Evolutionary conservation across 2,329 filamentous ascomycete genomes (phyloP).

Genomic region (Aspergillus texensis): DNA sequence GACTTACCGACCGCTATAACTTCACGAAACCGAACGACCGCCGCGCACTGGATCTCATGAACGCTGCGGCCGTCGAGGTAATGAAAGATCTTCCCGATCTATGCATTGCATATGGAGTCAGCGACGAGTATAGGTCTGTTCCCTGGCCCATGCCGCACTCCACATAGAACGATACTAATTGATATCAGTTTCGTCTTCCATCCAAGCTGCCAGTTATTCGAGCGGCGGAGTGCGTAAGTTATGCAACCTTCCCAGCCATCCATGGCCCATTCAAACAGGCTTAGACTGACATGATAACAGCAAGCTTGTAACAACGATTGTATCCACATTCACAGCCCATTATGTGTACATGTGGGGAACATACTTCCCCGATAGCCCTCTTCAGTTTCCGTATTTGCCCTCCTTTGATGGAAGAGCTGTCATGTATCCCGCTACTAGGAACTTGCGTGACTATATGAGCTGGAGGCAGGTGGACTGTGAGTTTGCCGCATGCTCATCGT

Average conservation of each 20-base stretch:
- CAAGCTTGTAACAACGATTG: slow-evolving; percentile 87
- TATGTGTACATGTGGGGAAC: slow-evolving; percentile 81
- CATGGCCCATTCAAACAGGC: neutral
- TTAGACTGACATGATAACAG: slow-evolving; percentile 47
- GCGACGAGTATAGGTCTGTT: slow-evolving; percentile 76
- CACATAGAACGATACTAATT: neutral
- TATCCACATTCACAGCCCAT: slow-evolving; percentile 90
- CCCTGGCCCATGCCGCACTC: neutral
- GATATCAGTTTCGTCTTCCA: slow-evolving; percentile 82
- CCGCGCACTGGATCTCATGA: slow-evolving; percentile 90
- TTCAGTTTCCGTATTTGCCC: slow-evolving; percentile 72
- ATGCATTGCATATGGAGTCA: slow-evolving; percentile 86
- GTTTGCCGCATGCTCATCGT: slow-evolving; percentile 32
- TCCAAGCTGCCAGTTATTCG: slow-evolving; percentile 79
- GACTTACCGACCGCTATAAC: slow-evolving; percentile 77
- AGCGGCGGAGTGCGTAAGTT: slow-evolving; percentile 74
- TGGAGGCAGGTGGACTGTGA: slow-evolving; percentile 96
- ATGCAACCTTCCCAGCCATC: neutral
- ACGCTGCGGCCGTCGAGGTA: slow-evolving; percentile 82
- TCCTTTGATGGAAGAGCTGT: slow-evolving; percentile 93
- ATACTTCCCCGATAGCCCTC: slow-evolving; percentile 70
- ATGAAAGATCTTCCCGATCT: slow-evolving; percentile 83
- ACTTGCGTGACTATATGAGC: slow-evolving; percentile 90
- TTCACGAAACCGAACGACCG: slow-evolving; percentile 94
- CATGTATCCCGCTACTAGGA: slow-evolving; percentile 78